Evolutionary conservation across 495 filamentous ascomycete species (phyloP).

Genomic region (Terfezia boudieri): DNA sequence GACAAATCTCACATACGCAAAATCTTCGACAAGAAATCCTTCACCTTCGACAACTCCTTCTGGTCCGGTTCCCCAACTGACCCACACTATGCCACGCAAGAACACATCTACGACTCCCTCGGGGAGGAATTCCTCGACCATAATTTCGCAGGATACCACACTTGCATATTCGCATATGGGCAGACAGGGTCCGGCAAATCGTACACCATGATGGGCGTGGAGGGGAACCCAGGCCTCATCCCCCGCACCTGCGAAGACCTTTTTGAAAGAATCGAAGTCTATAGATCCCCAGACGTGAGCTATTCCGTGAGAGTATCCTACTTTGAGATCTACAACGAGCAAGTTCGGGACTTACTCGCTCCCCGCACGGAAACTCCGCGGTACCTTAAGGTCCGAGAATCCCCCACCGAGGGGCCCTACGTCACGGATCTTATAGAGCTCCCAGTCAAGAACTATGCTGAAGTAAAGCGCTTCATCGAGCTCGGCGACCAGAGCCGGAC

Average conservation of each 20-base stretch:
- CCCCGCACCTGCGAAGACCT: constrained; percentile 93
- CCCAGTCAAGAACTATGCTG: constrained; percentile 56
- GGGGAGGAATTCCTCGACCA: constrained; percentile 97
- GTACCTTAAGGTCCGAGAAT: constrained; percentile 95
- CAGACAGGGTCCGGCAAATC: constrained; percentile 96
- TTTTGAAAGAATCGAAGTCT: constrained; percentile 78
- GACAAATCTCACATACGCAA: constrained; percentile 55
- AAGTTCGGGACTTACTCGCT: constrained; percentile 83
- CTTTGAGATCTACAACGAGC: constrained; percentile 99
- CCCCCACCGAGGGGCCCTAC: constrained; percentile 86
- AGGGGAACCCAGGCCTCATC: constrained; percentile 66
- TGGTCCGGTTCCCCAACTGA: constrained; percentile 69
- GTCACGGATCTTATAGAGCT: constrained; percentile 90
- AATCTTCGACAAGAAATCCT: constrained; percentile 64
- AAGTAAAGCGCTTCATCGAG: constrained; percentile 78
- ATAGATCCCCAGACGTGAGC: constrained; percentile 64
- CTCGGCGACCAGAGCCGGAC: constrained; percentile 74
- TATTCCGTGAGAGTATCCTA: constrained; percentile 96
- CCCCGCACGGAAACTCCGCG: constrained; percentile 54
- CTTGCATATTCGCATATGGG: constrained; percentile 92
- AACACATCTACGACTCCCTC: constrained; percentile 81
- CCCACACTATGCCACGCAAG: constrained; percentile 60
- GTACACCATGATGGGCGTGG: constrained; percentile 98
- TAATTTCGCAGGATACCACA: constrained; percentile 98
- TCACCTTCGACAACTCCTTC: constrained; percentile 94